A percentile compares a stretch with the other conserved stretches of the same genome.
These are phyloP conservation scores for Naematelia encephala DNA, from an alignment of 768 basidiomycete genomes.

Conservation along the genomic window DNA sequence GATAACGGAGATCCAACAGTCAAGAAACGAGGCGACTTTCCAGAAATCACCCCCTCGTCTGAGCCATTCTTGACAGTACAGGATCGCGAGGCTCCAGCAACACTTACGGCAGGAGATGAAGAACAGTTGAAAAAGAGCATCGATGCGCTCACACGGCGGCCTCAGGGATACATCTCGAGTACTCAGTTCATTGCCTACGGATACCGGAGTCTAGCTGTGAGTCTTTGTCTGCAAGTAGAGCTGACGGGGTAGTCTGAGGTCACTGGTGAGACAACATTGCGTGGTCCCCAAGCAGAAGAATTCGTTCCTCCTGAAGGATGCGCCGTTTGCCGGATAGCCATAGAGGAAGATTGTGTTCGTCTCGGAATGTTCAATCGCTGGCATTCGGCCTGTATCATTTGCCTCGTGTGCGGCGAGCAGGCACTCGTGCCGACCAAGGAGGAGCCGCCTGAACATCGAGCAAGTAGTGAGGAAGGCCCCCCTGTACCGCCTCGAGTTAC, in stretches of 20 bases:
- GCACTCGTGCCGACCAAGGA: slow-evolving; percentile 55
- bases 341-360: slow-evolving; percentile 95
- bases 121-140: slow-evolving; percentile 37
- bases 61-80: background rate
- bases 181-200: slow-evolving; percentile 88
- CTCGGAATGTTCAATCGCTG: slow-evolving; percentile 94
- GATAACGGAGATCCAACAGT: slow-evolving; percentile 51
- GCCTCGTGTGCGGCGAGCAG: slow-evolving; percentile 73
- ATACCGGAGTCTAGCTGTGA: slow-evolving; percentile 88
- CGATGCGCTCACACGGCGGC: slow-evolving; percentile 30
- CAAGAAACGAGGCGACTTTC: slow-evolving; percentile 35
- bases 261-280: slow-evolving; percentile 48
- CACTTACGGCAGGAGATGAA: slow-evolving; percentile 56
- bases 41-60: slow-evolving; percentile 14
- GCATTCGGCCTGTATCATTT: slow-evolving; percentile 93
- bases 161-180: slow-evolving; percentile 60
- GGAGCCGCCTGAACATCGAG: slow-evolving; percentile 21
- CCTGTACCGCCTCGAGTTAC: slow-evolving; percentile 55
- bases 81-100: slow-evolving; percentile 15
- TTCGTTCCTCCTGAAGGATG: slow-evolving; percentile 65
- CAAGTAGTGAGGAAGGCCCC: slow-evolving; percentile 55
- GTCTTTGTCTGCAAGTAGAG: slow-evolving; percentile 50
- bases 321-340: slow-evolving; percentile 78
- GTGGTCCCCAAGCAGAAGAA: slow-evolving; percentile 39
- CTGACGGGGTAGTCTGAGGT: slow-evolving; percentile 32